These are phyloP conservation scores for Aotearoamyces nothofagi DNA, from an alignment of 2,329 filamentous ascomycete species.

Conservation along the genomic window DNA sequence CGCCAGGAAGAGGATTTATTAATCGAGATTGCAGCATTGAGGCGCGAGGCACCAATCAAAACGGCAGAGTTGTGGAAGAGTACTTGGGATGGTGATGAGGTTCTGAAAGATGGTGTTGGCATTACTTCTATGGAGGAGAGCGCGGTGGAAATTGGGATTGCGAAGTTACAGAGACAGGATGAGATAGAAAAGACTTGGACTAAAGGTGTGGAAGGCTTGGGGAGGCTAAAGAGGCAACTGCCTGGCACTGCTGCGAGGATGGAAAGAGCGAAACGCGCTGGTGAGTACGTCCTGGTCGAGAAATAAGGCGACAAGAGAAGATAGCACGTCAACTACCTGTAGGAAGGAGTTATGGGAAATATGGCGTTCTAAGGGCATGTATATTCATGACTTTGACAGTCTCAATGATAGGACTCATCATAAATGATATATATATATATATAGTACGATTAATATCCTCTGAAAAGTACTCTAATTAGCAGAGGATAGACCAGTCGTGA, in stretches of 20 bases:
- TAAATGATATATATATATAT: too few species aligned
- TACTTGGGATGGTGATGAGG: conserved; percentile 9
- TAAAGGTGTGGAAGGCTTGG: conserved; percentile 33
- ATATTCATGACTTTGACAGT: too few species aligned
- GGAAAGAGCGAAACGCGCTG: conserved; percentile 44
- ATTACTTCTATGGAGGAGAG: conserved; percentile 4
- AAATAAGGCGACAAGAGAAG: conserved; percentile 1
- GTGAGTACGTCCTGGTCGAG: conserved; percentile 14
- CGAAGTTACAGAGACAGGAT: conserved; percentile 28
- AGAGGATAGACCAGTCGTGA: too few species aligned
- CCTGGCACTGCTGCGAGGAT: conserved; percentile 47
- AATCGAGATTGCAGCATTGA: conserved; percentile 38
- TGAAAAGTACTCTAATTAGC: too few species aligned
- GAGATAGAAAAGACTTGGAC: conserved; percentile 31
- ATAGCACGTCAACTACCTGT: too few species aligned
- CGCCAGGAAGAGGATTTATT: conserved; percentile 48
- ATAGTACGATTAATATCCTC: too few species aligned
- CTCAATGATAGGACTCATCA: too few species aligned
- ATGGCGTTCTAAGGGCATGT: too few species aligned
- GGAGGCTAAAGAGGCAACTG: conserved; percentile 40
- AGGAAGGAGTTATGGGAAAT: too few species aligned
- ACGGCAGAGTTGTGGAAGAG: conserved; percentile 9
- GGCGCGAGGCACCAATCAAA: conserved; percentile 8
- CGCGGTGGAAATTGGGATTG: conserved; percentile 16
- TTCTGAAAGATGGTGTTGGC: conserved; percentile 5